Conservation (phyloP, 371 early-diverging fungal species). For the Apophysomyces sp. region DNA sequence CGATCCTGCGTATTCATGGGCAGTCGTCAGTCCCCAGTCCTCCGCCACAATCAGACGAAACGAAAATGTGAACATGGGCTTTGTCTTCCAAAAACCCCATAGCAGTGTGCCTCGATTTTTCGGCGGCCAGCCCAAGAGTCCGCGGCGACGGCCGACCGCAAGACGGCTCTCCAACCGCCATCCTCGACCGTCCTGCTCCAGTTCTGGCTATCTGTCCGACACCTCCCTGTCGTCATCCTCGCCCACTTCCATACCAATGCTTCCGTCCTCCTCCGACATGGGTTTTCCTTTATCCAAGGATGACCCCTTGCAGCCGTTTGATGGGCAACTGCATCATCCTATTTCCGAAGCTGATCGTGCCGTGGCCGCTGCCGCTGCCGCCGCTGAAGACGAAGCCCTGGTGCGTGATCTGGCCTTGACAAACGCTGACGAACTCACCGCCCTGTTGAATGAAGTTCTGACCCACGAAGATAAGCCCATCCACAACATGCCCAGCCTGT, state of each 20-base stretch:
- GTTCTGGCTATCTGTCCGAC: background rate
- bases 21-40: background rate
- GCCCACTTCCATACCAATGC: background rate
- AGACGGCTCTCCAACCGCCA: background rate
- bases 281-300: constrained; percentile 1
- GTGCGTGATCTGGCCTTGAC: background rate
- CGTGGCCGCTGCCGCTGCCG: background rate
- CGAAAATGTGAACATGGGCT: background rate
- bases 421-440: constrained; percentile 26
- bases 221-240: background rate
- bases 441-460: constrained; percentile 23
- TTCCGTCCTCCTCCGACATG: constrained; percentile 1
- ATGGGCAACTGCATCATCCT: background rate
- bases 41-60: background rate
- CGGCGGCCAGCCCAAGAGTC: background rate
- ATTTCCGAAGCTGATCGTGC: background rate
- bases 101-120: background rate
- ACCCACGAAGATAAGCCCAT: background rate
- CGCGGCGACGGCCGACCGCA: background rate
- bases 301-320: background rate
- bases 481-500: background rate
- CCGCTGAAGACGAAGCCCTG: background rate
- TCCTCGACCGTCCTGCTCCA: background rate
- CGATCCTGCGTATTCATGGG: background rate
- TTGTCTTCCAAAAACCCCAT: background rate